These are phyloP conservation scores for Ogataea salicorniae DNA, from an alignment of 805 yeast genomes.

Conservation along the genomic window DNA sequence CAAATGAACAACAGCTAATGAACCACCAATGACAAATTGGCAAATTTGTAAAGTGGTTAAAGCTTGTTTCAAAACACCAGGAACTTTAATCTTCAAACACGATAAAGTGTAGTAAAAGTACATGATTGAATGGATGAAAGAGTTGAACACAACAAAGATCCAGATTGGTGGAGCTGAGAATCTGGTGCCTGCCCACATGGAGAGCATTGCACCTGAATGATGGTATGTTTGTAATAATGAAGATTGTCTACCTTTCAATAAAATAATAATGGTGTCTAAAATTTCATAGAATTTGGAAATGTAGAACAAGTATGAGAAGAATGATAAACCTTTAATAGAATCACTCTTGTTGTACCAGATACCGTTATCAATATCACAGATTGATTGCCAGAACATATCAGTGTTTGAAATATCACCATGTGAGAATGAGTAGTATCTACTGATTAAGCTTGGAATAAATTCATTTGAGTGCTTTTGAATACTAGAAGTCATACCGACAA, in stretches of 20 bases:
- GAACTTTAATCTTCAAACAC: constrained; percentile 54
- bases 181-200: constrained; percentile 77
- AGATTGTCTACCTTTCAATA: constrained; percentile 63
- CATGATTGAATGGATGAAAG: constrained; percentile 74
- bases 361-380: constrained; percentile 57
- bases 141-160: constrained; percentile 75
- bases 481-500: constrained; percentile 55
- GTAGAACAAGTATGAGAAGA: constrained; percentile 64
- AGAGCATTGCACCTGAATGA: constrained; percentile 75
- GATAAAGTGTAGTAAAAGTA: constrained; percentile 62
- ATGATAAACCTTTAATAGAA: constrained; percentile 39
- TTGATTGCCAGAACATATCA: constrained; percentile 52
- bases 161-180: constrained; percentile 71
- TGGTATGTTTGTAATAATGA: constrained; percentile 68
- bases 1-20: constrained; percentile 58
- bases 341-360: constrained; percentile 40
- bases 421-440: constrained; percentile 16
- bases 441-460: constrained; percentile 26
- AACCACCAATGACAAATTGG: constrained; percentile 66
- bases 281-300: constrained; percentile 69
- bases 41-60: constrained; percentile 64
- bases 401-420: constrained; percentile 16
- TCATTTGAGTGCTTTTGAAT: constrained; percentile 38
- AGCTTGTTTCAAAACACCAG: constrained; percentile 48
- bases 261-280: constrained; percentile 60